Percentiles rank a stretch among this genome's conserved stretches.
These are phyloP conservation scores for Pseudocercospora vitis DNA, from an alignment of 2,329 filamentous ascomycete genomes.

Conservation along the genomic window DNA sequence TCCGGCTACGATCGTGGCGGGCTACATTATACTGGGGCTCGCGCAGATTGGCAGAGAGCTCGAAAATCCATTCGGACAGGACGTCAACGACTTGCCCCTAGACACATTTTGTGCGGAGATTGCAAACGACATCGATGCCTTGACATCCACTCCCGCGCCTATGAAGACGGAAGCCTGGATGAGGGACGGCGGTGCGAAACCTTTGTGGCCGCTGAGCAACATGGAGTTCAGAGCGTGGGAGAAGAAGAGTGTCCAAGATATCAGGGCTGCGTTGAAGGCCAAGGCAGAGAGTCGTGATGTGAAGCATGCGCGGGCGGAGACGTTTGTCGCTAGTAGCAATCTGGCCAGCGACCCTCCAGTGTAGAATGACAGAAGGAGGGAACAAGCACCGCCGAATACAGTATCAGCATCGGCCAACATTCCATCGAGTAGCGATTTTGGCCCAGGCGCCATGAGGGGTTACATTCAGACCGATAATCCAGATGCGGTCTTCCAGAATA, in stretches of 20 bases:
- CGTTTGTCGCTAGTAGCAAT: conserved; percentile 23
- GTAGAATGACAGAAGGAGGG: neutral
- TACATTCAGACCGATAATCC: too few relatives aligned
- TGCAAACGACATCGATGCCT: conserved; percentile 70
- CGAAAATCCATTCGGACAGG: conserved; percentile 80
- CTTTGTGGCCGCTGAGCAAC: conserved; percentile 57
- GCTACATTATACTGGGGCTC: conserved; percentile 81
- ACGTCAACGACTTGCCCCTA: conserved; percentile 78
- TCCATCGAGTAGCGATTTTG: too few relatives aligned
- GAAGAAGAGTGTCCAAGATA: conserved; percentile 41
- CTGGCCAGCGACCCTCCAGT: conserved; percentile 19
- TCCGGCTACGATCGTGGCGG: conserved; percentile 65
- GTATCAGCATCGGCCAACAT: too few relatives aligned
- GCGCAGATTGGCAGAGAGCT: conserved; percentile 75
- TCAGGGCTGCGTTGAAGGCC: conserved; percentile 46
- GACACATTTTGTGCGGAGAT: conserved; percentile 76
- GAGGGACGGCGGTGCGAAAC: conserved; percentile 50
- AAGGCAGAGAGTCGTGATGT: conserved; percentile 39
- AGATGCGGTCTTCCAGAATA: too few relatives aligned
- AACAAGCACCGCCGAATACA: too few relatives aligned
- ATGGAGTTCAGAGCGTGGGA: conserved; percentile 44
- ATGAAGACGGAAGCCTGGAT: conserved; percentile 54
- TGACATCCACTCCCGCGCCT: conserved; percentile 60
- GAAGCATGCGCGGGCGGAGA: conserved; percentile 28
- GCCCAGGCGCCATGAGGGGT: too few relatives aligned